Base-by-base conservation (phyloP, 2,329 filamentous ascomycete genomes). In the Ophiostoma tasmaniense region DNA sequence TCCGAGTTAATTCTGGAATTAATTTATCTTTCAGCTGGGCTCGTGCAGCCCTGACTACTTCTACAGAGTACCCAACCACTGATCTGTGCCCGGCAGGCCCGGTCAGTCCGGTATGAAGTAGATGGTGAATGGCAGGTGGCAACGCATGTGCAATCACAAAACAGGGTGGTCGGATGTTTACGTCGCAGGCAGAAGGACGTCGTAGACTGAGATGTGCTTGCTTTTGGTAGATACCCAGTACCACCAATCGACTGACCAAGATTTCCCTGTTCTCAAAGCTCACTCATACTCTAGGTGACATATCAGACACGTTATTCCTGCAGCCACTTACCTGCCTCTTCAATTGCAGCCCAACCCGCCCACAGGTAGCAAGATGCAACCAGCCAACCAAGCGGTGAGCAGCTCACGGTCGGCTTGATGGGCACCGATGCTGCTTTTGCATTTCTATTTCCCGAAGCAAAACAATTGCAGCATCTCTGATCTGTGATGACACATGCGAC, bases 281-380 rank as follows among this genome's bases (percentile, higher is more conserved):
- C 50, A 55, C 11, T 1, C n/a, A n/a, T 10, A 25, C 10, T 39
- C 11, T 25, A 55, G 50, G 22, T 7, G 25, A 22, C 50, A 55
- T 52, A 28, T 13, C 50, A 55, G 22, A 55, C 50, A 55, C 50
- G 50, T 25, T 25, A 55, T 28, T 45, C 37, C 39, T 30, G 39
- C 33, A 59, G 35, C 64, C 45, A 37, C 64, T 17, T 45, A 59
- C 25, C 64, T 62, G 67, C 64, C 67, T 61, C 64, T 59, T 45
- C 28, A 62, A 67, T 69, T 67, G 66, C 68, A 67, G 68, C 68
- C 68, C 68, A 69, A 69, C 68, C 35, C 42, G 42, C 42, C 42
- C 20, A 8, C 42, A 45, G 42, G 11, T 45, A 17, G 33, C 20
- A 5, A 42, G 35, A 45, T n/a, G 20, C 64, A 66, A 37, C 14